A percentile compares a stretch with the other conserved stretches of the same genome.
These are phyloP conservation scores for Metarhizium brunneum DNA, from an alignment of 2,329 filamentous ascomycete genomes.

Conservation along the genomic window DNA sequence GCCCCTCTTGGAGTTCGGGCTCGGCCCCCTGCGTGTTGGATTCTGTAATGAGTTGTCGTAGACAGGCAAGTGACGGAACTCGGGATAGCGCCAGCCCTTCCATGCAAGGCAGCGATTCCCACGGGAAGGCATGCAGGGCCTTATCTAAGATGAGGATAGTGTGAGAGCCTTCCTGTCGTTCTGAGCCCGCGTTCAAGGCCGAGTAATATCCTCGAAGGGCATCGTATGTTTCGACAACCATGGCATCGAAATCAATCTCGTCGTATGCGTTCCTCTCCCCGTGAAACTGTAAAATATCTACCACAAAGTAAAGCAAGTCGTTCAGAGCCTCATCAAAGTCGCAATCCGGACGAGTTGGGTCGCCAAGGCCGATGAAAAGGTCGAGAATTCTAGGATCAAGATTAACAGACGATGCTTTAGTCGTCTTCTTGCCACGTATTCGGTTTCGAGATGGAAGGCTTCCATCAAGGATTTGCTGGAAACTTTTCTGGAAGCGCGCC, in stretches of 20 bases:
- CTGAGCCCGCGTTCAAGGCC: slow-evolving; percentile 28
- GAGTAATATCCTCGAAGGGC: slow-evolving; percentile 71
- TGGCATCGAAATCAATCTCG: slow-evolving; percentile 89
- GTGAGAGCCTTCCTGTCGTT: slow-evolving; percentile 45
- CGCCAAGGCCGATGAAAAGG: slow-evolving; percentile 78
- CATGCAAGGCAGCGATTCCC: slow-evolving; percentile 90
- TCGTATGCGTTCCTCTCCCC: slow-evolving; percentile 96
- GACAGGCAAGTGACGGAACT: slow-evolving; percentile 74
- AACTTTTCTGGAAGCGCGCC: slow-evolving; percentile 65
- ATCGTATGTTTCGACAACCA: slow-evolving; percentile 82
- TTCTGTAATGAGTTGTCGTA: slow-evolving; percentile 66
- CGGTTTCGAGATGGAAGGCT: slow-evolving; percentile 75
- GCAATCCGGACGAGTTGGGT: slow-evolving; percentile 53
- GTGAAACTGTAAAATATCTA: slow-evolving; percentile 94
- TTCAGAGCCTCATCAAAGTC: slow-evolving; percentile 86
- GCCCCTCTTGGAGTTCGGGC: slow-evolving; percentile 25
- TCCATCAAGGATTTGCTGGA: slow-evolving; percentile 71
- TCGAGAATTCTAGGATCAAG: slow-evolving; percentile 63
- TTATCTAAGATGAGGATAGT: slow-evolving; percentile 90
- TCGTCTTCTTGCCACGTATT: slow-evolving; percentile 44
- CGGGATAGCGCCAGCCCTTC: slow-evolving; percentile 71
- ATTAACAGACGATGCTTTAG: slow-evolving; percentile 31
- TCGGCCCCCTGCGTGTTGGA: slow-evolving; percentile 13
- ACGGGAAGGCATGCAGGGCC: slow-evolving; percentile 80
- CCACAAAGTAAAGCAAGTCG: slow-evolving; percentile 89